Percentiles rank a stretch among this genome's conserved stretches.
These are phyloP conservation scores for Picea glauca DNA, from an alignment of 75 land plant species.

Conservation along the genomic window DNA sequence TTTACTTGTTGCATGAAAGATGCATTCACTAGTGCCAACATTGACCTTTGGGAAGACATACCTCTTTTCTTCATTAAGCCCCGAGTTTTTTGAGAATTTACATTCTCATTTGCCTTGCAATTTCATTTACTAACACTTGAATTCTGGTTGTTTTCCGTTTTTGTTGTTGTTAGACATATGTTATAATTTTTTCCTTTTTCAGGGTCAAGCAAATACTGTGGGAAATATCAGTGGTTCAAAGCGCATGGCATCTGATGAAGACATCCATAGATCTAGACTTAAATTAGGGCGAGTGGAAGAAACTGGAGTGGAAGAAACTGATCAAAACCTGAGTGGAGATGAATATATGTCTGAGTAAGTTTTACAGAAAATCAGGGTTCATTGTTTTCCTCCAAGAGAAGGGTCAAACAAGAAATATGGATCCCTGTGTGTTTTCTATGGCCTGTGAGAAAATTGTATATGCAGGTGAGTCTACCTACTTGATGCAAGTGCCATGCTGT, in stretches of 20 bases:
- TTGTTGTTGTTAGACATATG: neutral
- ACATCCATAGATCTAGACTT: neutral
- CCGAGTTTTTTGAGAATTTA: neutral
- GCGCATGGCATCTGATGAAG: conserved; percentile 4
- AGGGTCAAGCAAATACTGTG: neutral
- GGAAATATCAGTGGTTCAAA: conserved; percentile 3
- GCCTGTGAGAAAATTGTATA: neutral
- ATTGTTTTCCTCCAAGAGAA: neutral
- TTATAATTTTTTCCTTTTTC: neutral
- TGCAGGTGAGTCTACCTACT: neutral
- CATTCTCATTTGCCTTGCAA: neutral
- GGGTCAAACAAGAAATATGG: neutral
- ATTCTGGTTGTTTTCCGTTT: neutral
- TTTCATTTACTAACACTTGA: neutral
- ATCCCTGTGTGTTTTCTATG: neutral
- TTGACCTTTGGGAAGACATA: neutral
- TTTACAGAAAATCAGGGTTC: neutral
- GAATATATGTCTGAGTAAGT: conserved; percentile 4
- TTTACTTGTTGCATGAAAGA: neutral
- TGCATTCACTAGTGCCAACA: neutral
- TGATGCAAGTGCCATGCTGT: neutral
- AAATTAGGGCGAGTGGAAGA: neutral
- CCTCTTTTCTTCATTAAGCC: neutral
- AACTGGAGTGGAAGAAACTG: neutral
- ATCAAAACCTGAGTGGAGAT: neutral